Evolutionary conservation across 2,329 filamentous ascomycete genomes (phyloP).

Genomic region (Talaromyces sp.): DNA sequence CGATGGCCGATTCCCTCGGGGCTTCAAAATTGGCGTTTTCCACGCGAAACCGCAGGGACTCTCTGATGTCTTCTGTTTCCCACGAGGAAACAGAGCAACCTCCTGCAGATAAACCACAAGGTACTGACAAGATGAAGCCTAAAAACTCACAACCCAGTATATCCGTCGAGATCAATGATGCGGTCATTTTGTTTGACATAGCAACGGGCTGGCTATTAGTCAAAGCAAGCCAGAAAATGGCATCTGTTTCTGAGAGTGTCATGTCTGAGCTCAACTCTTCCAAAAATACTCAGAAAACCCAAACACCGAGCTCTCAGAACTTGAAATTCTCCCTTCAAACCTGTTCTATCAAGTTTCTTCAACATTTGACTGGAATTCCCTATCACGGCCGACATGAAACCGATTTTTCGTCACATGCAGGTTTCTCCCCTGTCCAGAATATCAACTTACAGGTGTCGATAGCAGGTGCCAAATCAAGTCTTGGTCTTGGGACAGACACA

Average conservation of each 20-base stretch:
- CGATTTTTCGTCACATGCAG: constrained; percentile 13
- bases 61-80: constrained; percentile 13
- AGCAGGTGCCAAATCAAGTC: constrained; percentile 21
- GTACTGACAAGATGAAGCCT: constrained; percentile 1
- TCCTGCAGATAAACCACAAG: constrained; percentile 1
- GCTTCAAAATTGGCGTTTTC: constrained; percentile 19
- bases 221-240: constrained; percentile 30
- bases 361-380: constrained; percentile 27
- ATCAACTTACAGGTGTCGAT: constrained; percentile 26
- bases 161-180: constrained; percentile 26
- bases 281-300: not conserved
- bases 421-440: constrained; percentile 22
- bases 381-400: constrained; percentile 16
- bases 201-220: constrained; percentile 36
- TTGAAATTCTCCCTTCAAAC: constrained; percentile 23
- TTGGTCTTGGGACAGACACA: constrained; percentile 15
- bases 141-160: constrained; percentile 12
- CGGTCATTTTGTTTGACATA: constrained; percentile 33
- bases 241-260: constrained; percentile 15
- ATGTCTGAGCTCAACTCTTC: constrained; percentile 3
- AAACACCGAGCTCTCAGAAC: not conserved
- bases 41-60: constrained; percentile 15
- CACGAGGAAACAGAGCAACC: constrained; percentile 4
- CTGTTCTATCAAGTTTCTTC: constrained; percentile 32
- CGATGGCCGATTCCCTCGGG: constrained; percentile 18